Evolutionary conservation across 176 grass and related monocot genomes (phyloP).

Genomic region (Elaeis guineensis): DNA sequence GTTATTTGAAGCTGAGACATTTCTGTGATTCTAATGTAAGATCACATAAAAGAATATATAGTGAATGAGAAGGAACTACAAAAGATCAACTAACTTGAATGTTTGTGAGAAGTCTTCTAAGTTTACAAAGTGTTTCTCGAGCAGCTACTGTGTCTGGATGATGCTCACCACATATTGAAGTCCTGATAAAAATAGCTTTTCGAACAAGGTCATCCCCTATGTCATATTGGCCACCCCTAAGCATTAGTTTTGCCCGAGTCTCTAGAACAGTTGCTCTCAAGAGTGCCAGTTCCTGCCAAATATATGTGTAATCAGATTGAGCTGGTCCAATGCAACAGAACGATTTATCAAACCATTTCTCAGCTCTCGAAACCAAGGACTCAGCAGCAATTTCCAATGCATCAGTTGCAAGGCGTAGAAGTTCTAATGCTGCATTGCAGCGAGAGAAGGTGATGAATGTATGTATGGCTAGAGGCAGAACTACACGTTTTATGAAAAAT

Average conservation of each 20-base stretch:
- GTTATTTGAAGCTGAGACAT: slow-evolving; percentile 16
- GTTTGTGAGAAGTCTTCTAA: slow-evolving; percentile 95
- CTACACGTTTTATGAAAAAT: slow-evolving; percentile 70
- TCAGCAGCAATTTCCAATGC: slow-evolving; percentile 69
- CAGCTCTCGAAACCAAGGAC: slow-evolving; percentile 60
- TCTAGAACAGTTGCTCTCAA: slow-evolving; percentile 82
- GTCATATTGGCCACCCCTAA: slow-evolving; percentile 83
- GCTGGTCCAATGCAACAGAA: slow-evolving; percentile 46
- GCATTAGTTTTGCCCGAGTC: slow-evolving; percentile 86
- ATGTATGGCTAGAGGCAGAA: slow-evolving; percentile 73
- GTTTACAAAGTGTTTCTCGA: slow-evolving; percentile 85
- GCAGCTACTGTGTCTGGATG: slow-evolving; percentile 90
- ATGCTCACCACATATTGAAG: slow-evolving; percentile 80
- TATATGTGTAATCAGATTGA: slow-evolving; percentile 46
- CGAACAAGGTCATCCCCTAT: slow-evolving; percentile 84
- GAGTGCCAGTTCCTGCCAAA: slow-evolving; percentile 94
- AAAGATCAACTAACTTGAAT: slow-evolving; percentile 75
- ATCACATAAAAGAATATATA: slow-evolving; percentile 16
- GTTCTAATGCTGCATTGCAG: slow-evolving; percentile 65
- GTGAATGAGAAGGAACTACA: background rate
- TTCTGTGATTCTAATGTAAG: slow-evolving; percentile 16
- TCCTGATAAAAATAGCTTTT: slow-evolving; percentile 90
- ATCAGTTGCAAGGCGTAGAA: slow-evolving; percentile 66
- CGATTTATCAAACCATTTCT: slow-evolving; percentile 62
- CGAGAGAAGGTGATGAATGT: slow-evolving; percentile 84